Evolutionary conservation across 768 basidiomycete genomes (phyloP).

Genomic region (Rhodotorula kratochvilovae): DNA sequence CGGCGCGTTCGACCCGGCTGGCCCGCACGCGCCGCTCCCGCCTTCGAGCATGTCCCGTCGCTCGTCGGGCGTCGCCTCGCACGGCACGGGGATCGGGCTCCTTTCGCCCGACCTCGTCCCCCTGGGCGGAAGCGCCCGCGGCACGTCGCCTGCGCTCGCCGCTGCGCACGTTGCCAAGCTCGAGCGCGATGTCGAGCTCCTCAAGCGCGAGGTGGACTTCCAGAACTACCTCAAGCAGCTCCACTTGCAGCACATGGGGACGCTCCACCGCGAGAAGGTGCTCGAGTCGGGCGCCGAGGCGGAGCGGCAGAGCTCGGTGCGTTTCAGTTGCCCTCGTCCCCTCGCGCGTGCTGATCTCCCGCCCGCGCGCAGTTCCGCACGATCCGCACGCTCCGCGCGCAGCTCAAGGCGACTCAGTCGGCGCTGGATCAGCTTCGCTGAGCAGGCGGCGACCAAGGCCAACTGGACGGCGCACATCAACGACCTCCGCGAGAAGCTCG

Average conservation of each 20-base stretch:
- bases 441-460: slow-evolving; percentile 66
- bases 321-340: not conserved
- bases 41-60: slow-evolving; percentile 10
- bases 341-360: not conserved
- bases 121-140: not conserved
- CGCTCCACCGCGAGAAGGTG: slow-evolving; percentile 68
- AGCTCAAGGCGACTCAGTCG: slow-evolving; percentile 62
- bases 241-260: slow-evolving; percentile 75
- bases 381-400: slow-evolving; percentile 49
- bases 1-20: not conserved
- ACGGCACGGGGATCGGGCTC: slow-evolving; percentile 11
- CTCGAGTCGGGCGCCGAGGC: slow-evolving; percentile 69
- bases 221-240: slow-evolving; percentile 77
- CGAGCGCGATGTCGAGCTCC: slow-evolving; percentile 68
- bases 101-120: slow-evolving; percentile 14
- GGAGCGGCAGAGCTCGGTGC: slow-evolving; percentile 74
- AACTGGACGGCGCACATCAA: slow-evolving; percentile 80
- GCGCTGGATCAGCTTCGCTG: slow-evolving; percentile 70
- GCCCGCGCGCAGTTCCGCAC: slow-evolving; percentile 17
- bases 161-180: slow-evolving; percentile 54
- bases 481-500: slow-evolving; percentile 71
- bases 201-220: slow-evolving; percentile 77
- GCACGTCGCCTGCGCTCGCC: not conserved
- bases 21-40: not conserved
- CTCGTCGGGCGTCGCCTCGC: slow-evolving; percentile 17